These are phyloP conservation scores for Leccinum pachyderme DNA, from an alignment of 1,284 basidiomycete genomes.

Conservation along the genomic window DNA sequence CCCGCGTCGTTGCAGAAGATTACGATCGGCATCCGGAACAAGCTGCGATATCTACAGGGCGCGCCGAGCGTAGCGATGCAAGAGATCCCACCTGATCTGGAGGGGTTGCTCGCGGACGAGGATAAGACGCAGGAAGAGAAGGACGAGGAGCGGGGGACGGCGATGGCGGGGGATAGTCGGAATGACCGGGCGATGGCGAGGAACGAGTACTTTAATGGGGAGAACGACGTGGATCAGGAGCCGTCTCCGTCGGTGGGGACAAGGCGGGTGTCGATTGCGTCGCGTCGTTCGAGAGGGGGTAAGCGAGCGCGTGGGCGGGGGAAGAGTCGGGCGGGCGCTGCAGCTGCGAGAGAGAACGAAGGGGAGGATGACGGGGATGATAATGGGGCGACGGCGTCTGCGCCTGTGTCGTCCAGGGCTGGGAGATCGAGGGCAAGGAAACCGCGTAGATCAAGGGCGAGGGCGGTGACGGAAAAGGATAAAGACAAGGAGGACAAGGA, in stretches of 20 bases:
- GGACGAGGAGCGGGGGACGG: slow-evolving; percentile 63
- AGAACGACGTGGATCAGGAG: slow-evolving; percentile 61
- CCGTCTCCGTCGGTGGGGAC: slow-evolving; percentile 26
- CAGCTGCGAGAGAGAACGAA: slow-evolving; percentile 20
- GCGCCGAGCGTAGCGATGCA: slow-evolving; percentile 97
- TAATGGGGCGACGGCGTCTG: slow-evolving; percentile 8
- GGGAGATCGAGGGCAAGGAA: slow-evolving; percentile 20
- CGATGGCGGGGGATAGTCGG: slow-evolving; percentile 55
- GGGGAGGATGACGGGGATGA: slow-evolving; percentile 26
- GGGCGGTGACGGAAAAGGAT: slow-evolving; percentile 33
- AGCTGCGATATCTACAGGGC: slow-evolving; percentile 90
- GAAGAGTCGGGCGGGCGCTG: slow-evolving; percentile 21
- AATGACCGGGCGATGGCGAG: slow-evolving; percentile 48
- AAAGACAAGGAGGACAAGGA: slow-evolving; percentile 26
- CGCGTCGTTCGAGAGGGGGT: slow-evolving; percentile 31
- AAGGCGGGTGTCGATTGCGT: slow-evolving; percentile 13
- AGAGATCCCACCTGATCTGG: slow-evolving; percentile 91
- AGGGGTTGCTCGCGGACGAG: slow-evolving; percentile 77
- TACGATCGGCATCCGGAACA: slow-evolving; percentile 82
- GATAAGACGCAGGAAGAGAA: slow-evolving; percentile 70
- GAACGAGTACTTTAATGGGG: slow-evolving; percentile 75
- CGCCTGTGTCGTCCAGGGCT: slow-evolving; percentile 1
- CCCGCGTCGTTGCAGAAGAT: slow-evolving; percentile 83
- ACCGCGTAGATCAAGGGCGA: slow-evolving; percentile 30
- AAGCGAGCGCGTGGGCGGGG: slow-evolving; percentile 33